Base-by-base conservation (phyloP, 345 rosid species). In the Citrus trifoliata region DNA sequence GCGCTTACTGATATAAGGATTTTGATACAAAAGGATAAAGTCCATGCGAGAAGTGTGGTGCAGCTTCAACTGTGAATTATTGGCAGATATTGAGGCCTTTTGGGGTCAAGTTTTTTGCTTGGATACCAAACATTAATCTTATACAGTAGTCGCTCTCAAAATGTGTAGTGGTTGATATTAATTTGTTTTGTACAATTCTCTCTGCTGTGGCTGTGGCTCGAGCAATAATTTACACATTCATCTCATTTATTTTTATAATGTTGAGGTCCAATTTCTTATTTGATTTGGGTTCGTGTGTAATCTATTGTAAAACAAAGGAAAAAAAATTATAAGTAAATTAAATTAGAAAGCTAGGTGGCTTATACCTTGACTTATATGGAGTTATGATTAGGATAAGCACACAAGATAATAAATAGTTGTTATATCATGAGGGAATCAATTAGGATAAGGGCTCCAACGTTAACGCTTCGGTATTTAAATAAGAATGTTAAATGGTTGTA, bases 11-110 rank as follows among this genome's bases (percentile, higher is more conserved):
- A 37, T 22, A 51, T 69, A 32, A 53, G 63, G 33, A 38, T 35
- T 75, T 19, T 28, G 46, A 61, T 46, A 38, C 51, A 75, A 79
- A 70, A 22, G 77, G 91, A 89, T 89, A 89, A 87, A 85, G 75
- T 72, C 67, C 46, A 21, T 53, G 64, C 78, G 40, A 42, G 76
- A 82, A 80, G 83, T 83, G 92, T 88, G 92, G 90, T 82, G 83
- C 33, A 80, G 91, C 86, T 89, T 89, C 83, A 77, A 83, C 33
- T 1, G 0, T 16, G 71, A 74, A 62, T 76, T 40, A 68, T 67
- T 83, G 83, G 87, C 76, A 12, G 66, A 80, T 70, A 76, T 56
- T 24, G 73, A 67, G 37, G 38, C 73, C 73, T 16, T 37, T 37
- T 18, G 10, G 55, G 65, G 19, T 67, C 55, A n/a, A 48, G 51